These are phyloP conservation scores for Chernovozyma aurita DNA, from an alignment of 1,139 yeast genomes.

Conservation along the genomic window DNA sequence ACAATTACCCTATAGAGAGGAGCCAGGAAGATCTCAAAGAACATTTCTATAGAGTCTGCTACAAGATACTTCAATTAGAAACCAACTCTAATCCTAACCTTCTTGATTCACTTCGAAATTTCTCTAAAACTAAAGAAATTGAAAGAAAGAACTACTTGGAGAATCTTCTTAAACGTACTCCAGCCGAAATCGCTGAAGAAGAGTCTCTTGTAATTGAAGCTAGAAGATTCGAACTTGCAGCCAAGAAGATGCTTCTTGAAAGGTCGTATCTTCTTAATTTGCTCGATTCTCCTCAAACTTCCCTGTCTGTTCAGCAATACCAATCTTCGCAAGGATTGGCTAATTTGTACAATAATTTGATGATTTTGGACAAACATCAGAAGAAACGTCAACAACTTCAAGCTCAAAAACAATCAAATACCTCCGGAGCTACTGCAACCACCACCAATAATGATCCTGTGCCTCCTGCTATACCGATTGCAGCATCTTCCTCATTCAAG, in stretches of 20 bases:
- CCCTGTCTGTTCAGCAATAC: constrained; percentile 73
- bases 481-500: constrained; percentile 48
- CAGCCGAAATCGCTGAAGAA: constrained; percentile 97
- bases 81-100: constrained; percentile 43
- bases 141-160: constrained; percentile 80
- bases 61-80: constrained; percentile 42
- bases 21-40: constrained; percentile 76
- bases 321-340: constrained; percentile 87
- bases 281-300: constrained; percentile 83
- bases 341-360: constrained; percentile 74
- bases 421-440: constrained; percentile 4
- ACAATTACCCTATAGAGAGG: constrained; percentile 34
- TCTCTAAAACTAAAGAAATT: constrained; percentile 61
- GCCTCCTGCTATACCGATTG: constrained; percentile 56
- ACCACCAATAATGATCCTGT: constrained; percentile 38
- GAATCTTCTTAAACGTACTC: constrained; percentile 73
- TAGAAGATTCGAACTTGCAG: constrained; percentile 85
- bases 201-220: constrained; percentile 92
- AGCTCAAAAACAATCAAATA: constrained; percentile 38
- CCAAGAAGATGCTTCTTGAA: constrained; percentile 82
- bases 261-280: constrained; percentile 74
- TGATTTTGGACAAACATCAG: constrained; percentile 68
- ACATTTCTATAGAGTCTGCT: constrained; percentile 57
- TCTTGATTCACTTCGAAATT: constrained; percentile 49
- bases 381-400: constrained; percentile 38